These are phyloP conservation scores for Cercospora sp. DNA, from an alignment of 2,329 filamentous ascomycete genomes.

Conservation along the genomic window DNA sequence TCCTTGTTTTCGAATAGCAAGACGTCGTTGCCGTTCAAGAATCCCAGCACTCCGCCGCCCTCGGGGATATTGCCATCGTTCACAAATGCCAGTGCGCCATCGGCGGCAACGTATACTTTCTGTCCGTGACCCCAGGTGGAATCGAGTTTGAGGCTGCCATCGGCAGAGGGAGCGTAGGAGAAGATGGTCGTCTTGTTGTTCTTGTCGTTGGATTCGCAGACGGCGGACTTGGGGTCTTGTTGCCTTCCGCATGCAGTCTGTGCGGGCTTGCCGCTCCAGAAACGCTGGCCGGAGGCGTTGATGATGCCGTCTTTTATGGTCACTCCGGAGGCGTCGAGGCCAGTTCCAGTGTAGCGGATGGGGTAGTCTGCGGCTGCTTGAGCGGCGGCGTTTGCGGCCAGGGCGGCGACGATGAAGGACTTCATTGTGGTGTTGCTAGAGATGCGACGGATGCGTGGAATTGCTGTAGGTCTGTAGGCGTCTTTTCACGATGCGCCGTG, in stretches of 20 bases:
- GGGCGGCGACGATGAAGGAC: neutral
- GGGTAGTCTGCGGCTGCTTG: neutral
- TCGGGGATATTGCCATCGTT: neutral
- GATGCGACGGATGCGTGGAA: neutral
- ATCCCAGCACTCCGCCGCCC: neutral
- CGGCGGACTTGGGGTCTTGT: no score
- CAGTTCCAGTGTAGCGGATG: neutral
- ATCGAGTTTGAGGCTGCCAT: neutral
- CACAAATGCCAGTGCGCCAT: neutral
- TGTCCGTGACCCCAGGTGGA: neutral
- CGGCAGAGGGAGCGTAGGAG: neutral
- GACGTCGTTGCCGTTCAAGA: neutral
- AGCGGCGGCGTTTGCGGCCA: neutral
- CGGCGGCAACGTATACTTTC: neutral
- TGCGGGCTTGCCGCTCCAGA: neutral
- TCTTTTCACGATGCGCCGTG: neutral
- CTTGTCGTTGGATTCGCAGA: neutral
- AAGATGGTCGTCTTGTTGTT: neutral
- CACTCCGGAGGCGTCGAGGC: neutral
- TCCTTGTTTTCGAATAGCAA: neutral
- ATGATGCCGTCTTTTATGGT: neutral
- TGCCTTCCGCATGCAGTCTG: neutral
- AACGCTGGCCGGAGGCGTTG: neutral
- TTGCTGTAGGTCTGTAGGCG: neutral
- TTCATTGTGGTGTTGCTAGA: neutral